Evolutionary conservation across 139 green algal species (phyloP).

Genomic region (Gonium pectorale): DNA sequence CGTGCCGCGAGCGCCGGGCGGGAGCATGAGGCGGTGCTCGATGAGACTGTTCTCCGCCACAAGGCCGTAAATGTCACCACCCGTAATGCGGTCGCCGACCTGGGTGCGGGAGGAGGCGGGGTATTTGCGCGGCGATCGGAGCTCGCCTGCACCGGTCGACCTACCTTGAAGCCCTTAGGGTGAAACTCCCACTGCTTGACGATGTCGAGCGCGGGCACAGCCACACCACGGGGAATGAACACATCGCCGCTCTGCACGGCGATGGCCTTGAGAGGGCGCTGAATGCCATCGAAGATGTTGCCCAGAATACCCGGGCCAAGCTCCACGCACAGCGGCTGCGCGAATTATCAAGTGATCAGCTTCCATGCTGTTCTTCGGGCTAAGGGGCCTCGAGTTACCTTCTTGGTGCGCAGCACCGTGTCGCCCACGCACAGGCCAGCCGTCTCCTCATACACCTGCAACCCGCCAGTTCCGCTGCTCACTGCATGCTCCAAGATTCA

Average conservation of each 20-base stretch:
- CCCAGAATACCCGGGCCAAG: conserved; percentile 96
- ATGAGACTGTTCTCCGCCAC: conserved; percentile 97
- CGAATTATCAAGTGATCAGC: too few species aligned
- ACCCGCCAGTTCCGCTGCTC: neutral
- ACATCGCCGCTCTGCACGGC: conserved; percentile 80
- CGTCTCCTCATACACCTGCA: conserved; percentile 98
- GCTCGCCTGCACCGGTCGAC: neutral
- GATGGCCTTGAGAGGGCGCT: conserved; percentile 96
- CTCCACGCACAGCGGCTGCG: conserved; percentile 95
- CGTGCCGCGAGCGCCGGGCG: conserved; percentile 86
- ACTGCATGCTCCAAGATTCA: neutral
- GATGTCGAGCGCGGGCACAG: conserved; percentile 91
- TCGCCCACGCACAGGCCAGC: conserved; percentile 96
- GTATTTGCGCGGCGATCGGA: neutral
- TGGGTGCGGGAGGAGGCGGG: conserved; percentile 18
- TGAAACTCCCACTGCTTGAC: conserved; percentile 93
- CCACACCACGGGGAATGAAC: conserved; percentile 98
- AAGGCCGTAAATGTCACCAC: conserved; percentile 95
- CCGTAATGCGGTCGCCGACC: conserved; percentile 93
- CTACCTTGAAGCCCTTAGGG: conserved; percentile 88
- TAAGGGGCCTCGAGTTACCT: too few species aligned
- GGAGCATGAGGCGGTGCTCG: conserved; percentile 94
- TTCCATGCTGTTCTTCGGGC: too few species aligned
- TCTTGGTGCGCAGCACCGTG: conserved; percentile 88
- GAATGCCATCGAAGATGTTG: conserved; percentile 99